A percentile compares a stretch with the other conserved stretches of the same genome.
These are phyloP conservation scores for Phaeosphaeriaceae sp. DNA, from an alignment of 2,329 filamentous ascomycete genomes.

Conservation along the genomic window DNA sequence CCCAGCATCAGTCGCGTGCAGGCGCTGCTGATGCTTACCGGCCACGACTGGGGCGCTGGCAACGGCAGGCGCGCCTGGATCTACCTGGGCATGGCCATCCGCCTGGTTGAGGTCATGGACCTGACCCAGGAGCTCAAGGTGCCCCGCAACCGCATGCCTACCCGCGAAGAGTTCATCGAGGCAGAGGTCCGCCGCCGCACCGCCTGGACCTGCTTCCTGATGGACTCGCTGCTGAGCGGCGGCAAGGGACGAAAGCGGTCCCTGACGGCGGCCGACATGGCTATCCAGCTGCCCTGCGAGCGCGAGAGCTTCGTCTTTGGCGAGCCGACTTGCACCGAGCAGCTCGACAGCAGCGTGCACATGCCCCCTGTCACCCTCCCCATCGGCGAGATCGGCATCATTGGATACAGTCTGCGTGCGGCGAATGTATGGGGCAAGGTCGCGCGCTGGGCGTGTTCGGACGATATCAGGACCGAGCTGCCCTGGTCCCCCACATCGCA, in stretches of 20 bases:
- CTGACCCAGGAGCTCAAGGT: slow-evolving; percentile 45
- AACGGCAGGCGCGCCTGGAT: slow-evolving; percentile 51
- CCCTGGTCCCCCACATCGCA: slow-evolving; percentile 47
- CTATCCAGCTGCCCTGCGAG: slow-evolving; percentile 50
- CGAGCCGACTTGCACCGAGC: slow-evolving; percentile 45
- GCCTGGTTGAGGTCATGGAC: slow-evolving; percentile 51
- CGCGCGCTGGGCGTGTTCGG: slow-evolving; percentile 49
- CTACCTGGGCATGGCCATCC: slow-evolving; percentile 51
- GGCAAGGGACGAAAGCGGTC: slow-evolving; percentile 50
- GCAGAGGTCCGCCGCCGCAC: slow-evolving; percentile 50
- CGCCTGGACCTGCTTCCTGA: slow-evolving; percentile 52
- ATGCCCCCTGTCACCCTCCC: slow-evolving; percentile 38
- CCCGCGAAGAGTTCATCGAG: slow-evolving; percentile 50
- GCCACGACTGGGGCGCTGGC: slow-evolving; percentile 57
- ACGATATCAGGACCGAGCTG: slow-evolving; percentile 44
- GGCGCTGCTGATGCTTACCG: slow-evolving; percentile 52
- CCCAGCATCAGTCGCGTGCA: slow-evolving; percentile 50
- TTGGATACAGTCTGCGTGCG: slow-evolving; percentile 48
- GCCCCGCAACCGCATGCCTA: slow-evolving; percentile 40
- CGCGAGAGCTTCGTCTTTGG: slow-evolving; percentile 50
- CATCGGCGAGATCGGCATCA: slow-evolving; percentile 46
- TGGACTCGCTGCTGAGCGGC: slow-evolving; percentile 51
- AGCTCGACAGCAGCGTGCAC: slow-evolving; percentile 39
- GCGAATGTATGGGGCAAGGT: slow-evolving; percentile 53
- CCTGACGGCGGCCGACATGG: slow-evolving; percentile 44